Conservation (phyloP, 352 stramenopile genomes). For the Phytophthora palmivora region DNA sequence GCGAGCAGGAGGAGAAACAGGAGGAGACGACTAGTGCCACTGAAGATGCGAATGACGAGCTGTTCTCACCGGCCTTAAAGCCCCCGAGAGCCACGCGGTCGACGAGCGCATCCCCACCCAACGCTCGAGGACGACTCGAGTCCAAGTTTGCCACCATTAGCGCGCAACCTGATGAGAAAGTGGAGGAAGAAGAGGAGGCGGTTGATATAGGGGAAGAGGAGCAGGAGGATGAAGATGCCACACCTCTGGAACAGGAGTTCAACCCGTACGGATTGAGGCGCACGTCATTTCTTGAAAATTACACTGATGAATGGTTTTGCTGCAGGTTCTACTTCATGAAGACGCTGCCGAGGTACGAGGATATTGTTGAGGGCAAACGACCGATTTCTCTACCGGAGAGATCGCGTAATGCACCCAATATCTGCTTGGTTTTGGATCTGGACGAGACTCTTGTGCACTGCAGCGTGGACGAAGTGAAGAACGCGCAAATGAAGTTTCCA, state of each 20-base stretch:
- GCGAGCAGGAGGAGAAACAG: slow-evolving; percentile 25
- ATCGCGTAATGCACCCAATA: slow-evolving; percentile 62
- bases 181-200: slow-evolving; percentile 37
- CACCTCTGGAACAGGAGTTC: slow-evolving; percentile 67
- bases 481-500: slow-evolving; percentile 96
- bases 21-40: slow-evolving; percentile 20
- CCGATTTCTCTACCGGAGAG: slow-evolving; percentile 63
- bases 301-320: slow-evolving; percentile 5
- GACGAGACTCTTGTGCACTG: slow-evolving; percentile 99
- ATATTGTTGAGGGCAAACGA: slow-evolving; percentile 61
- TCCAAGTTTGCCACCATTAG: slow-evolving; percentile 30
- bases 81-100: slow-evolving; percentile 51
- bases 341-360: slow-evolving; percentile 82
- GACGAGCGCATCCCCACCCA: slow-evolving; percentile 43
- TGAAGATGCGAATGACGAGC: slow-evolving; percentile 50
- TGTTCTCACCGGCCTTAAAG: slow-evolving; percentile 84
- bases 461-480: slow-evolving; percentile 94
- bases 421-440: slow-evolving; percentile 95
- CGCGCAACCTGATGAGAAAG: slow-evolving; percentile 34
- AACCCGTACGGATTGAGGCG: slow-evolving; percentile 59
- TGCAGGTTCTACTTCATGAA: slow-evolving; percentile 89
- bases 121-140: slow-evolving; percentile 40
- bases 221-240: slow-evolving; percentile 47
- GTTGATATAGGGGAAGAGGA: slow-evolving; percentile 36
- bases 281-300: not conserved